Conservation (phyloP, 179 eudicot species). For the Pouteria campechiana region DNA sequence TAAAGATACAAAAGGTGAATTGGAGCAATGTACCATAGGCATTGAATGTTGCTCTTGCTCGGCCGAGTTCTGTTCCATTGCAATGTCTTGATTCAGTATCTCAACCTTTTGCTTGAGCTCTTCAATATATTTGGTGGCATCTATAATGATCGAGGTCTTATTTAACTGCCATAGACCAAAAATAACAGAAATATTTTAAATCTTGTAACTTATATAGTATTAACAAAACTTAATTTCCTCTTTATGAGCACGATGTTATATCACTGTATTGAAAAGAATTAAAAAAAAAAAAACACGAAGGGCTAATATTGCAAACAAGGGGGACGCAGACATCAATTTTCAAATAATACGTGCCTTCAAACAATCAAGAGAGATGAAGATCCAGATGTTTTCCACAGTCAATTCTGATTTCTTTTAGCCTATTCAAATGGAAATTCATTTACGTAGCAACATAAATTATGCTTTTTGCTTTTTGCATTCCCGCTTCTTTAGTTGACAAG, state of each 20-base stretch:
- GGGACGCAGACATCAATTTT: neutral
- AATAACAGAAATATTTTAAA: neutral
- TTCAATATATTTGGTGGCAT: conserved; percentile 80
- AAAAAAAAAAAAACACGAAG: too few relatives aligned
- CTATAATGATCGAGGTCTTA: conserved; percentile 54
- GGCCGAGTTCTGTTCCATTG: conserved; percentile 25
- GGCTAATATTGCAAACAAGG: too few relatives aligned
- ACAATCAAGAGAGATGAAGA: too few relatives aligned
- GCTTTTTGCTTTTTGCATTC: too few relatives aligned
- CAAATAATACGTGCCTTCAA: neutral
- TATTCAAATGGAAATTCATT: too few relatives aligned
- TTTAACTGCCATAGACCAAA: conserved; percentile 27
- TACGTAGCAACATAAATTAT: too few relatives aligned
- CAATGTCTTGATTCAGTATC: conserved; percentile 45
- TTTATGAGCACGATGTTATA: neutral
- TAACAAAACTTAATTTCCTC: too few relatives aligned
- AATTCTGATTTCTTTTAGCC: too few relatives aligned
- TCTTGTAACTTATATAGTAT: too few relatives aligned
- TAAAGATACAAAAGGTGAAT: neutral
- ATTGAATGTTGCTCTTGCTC: conserved; percentile 24
- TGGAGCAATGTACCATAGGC: conserved; percentile 27
- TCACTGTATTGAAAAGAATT: neutral
- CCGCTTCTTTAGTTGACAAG: too few relatives aligned
- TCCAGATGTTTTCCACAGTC: too few relatives aligned
- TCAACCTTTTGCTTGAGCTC: conserved; percentile 76